phyloP scores from a whole-genome alignment of 2,329 filamentous ascomycete species.

The Cladosporium austrohemisphaericum region DNA sequence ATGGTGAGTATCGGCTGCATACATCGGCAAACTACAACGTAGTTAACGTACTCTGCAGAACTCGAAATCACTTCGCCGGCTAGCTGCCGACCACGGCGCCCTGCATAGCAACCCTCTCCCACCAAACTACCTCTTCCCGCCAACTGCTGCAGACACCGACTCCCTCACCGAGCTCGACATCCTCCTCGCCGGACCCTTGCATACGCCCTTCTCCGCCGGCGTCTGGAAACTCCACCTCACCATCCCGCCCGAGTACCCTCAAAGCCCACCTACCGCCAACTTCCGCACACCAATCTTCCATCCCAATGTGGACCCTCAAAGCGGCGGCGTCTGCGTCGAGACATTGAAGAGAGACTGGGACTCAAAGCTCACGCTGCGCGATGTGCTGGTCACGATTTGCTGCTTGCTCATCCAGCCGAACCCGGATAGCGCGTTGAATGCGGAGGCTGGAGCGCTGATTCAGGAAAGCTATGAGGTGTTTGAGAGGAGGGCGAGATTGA shows the following conservation, averaged over 20 bases:
- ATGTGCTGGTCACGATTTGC: conserved; percentile 58
- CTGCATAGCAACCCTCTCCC: conserved; percentile 55
- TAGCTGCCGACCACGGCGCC: conserved; percentile 57
- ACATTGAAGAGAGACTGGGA: conserved; percentile 63
- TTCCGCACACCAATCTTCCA: conserved; percentile 62
- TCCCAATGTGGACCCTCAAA: conserved; percentile 61
- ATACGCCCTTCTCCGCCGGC: conserved; percentile 57
- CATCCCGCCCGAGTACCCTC: conserved; percentile 56
- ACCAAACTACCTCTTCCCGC: conserved; percentile 59
- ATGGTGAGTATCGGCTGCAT: too few species aligned
- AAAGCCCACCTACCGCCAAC: conserved; percentile 52
- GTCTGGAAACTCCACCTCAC: conserved; percentile 58
- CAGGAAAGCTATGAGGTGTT: conserved; percentile 59
- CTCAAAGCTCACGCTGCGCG: conserved; percentile 53
- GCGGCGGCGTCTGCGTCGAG: conserved; percentile 61
- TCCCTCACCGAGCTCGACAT: conserved; percentile 57
- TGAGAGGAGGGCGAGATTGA: conserved; percentile 54
- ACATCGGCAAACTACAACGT: not conserved
- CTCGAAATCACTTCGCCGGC: conserved; percentile 52
- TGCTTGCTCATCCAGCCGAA: conserved; percentile 63
- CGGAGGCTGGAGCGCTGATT: conserved; percentile 55
- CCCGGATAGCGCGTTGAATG: conserved; percentile 61
- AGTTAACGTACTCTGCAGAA: conserved; percentile 35
- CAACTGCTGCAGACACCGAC: conserved; percentile 38
- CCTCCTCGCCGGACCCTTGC: conserved; percentile 56